Evolutionary conservation across 345 rosid species (phyloP).

Genomic region (Gossypium rotundifolium): DNA sequence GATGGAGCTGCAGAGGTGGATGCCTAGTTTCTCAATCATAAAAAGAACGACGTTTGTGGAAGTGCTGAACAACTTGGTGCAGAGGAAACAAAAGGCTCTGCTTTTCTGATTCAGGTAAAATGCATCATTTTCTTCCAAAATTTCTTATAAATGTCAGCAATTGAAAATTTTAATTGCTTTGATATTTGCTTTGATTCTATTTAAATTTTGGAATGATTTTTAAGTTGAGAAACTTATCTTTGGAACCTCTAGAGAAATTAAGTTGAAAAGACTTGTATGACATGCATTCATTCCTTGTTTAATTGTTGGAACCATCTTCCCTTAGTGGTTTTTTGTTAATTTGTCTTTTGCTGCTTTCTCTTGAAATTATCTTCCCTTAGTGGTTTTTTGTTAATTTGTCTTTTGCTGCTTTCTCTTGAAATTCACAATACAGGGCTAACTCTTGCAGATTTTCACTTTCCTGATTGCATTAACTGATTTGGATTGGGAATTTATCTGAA

Average conservation of each 20-base stretch:
- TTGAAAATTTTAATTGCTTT: neutral
- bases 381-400: neutral
- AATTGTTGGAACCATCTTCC: neutral
- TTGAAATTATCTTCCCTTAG: neutral
- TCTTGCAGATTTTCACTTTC: neutral
- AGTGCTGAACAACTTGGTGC: constrained; percentile 28
- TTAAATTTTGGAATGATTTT: neutral
- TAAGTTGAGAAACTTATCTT: neutral
- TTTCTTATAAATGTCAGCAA: neutral
- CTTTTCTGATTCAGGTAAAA: constrained; percentile 64
- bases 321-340: neutral
- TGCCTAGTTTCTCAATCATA: constrained; percentile 10
- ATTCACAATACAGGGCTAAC: neutral
- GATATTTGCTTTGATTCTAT: too few species aligned
- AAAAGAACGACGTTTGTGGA: constrained; percentile 23
- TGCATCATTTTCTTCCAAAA: neutral
- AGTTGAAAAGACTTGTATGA: neutral
- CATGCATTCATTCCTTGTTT: neutral
- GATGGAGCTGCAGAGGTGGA: constrained; percentile 17
- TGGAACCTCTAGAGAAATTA: neutral
- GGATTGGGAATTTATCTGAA: constrained; percentile 6
- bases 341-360: neutral
- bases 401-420: neutral
- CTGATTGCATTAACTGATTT: neutral
- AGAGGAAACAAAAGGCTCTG: constrained; percentile 65